Percentiles rank a stretch among this genome's conserved stretches.
phyloP scores from a whole-genome alignment of 2,329 filamentous ascomycete genomes.

The Sarocladium brachiariae region DNA sequence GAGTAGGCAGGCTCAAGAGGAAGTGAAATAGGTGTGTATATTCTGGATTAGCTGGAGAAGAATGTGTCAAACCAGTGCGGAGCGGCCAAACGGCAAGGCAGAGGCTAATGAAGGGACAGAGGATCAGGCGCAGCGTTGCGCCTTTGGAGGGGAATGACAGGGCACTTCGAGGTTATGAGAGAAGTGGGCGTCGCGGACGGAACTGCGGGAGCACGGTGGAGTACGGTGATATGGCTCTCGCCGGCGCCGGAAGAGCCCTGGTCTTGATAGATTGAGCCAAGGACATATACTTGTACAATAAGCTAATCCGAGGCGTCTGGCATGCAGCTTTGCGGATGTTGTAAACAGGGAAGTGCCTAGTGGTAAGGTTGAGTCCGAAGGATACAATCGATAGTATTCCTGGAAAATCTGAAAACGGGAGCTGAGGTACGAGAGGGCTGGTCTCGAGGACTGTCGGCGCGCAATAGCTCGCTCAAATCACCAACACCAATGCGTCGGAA shows the following conservation, averaged over 20 bases:
- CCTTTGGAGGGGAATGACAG: constrained; percentile 3
- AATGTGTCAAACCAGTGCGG: background rate
- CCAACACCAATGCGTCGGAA: background rate
- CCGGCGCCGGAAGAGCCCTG: constrained; percentile 4
- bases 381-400: too few species aligned
- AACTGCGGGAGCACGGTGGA: constrained; percentile 1
- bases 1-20: background rate
- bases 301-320: too few species aligned
- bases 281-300: too few species aligned
- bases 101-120: constrained; percentile 8
- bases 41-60: background rate
- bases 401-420: too few species aligned
- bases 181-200: constrained; percentile 8
- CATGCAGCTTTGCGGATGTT: constrained; percentile 1
- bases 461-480: background rate
- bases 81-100: constrained; percentile 3
- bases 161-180: constrained; percentile 6
- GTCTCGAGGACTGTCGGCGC: background rate
- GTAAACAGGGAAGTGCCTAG: background rate
- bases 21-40: background rate
- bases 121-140: constrained; percentile 9
- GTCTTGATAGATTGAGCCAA: background rate
- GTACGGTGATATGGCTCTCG: constrained; percentile 6
- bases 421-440: background rate
- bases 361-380: background rate